Evolutionary conservation across 192 early-diverging fungal genomes (phyloP), one percentile per base, ranked within the genome.

Genomic region (Umbelopsis sp.): DNA sequence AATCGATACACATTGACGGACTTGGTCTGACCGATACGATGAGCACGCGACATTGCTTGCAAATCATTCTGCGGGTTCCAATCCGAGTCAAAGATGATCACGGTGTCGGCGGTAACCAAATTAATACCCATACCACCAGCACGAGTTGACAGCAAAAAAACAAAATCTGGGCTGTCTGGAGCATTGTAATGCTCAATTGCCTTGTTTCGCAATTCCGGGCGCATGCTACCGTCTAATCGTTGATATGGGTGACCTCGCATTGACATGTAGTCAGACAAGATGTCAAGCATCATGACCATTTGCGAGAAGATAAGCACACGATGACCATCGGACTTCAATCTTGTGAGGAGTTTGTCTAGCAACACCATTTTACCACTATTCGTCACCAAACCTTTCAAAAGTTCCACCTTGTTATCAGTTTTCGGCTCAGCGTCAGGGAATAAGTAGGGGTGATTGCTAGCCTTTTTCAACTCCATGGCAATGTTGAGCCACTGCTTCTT

Each of bases 351-450:
- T 82, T 97, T 97, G 75, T 98, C 97, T n/a, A 98, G 78, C 18
- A 98, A 77, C 18, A 95, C 90, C 95, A 98, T 97, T 78, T 98
- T 98, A 61, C 97, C 97, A 67, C 94, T 94, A 79, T 92, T 94
- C 53, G 78, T 87, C 55, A 98, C 85, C 37, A 97, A 82, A 0
- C 89, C 95, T 18, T 85, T 83, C 45, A 96, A 74, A 66, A 90
- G 86, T 18, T 94, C 94, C n/a, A 93, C 91, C 41, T 87, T 85
- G 49, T 67, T 67, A 2, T 74, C 79, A 6, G 85, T 82, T 44
- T 72, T 72, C 6, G 80, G 74, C 77, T 94, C 92, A 27, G 91
- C 91, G 55, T 86, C 85, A 33, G 89, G 89, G 49, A 95, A 91
- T 72, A 98, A 81, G 66, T 89, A 97, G 45, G 97, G 95, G 77